A percentile compares a stretch with the other conserved stretches of the same genome.
These are phyloP conservation scores for Achlya hypogyna DNA, from an alignment of 352 stramenopile species.

Conservation along the genomic window DNA sequence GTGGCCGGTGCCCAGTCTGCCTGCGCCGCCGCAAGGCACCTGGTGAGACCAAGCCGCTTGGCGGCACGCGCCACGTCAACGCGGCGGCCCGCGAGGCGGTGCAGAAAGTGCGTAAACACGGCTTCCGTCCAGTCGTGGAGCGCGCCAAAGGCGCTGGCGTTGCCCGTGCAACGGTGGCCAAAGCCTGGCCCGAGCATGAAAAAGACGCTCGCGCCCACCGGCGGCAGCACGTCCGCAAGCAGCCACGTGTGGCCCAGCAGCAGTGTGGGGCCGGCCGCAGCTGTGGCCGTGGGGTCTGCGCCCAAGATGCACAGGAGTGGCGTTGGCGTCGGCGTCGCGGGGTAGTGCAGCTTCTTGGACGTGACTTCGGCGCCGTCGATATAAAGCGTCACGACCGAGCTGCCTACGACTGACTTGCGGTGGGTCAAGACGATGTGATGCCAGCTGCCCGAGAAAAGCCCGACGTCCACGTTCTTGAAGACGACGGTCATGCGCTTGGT, in stretches of 20 bases:
- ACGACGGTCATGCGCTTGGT: conserved; percentile 42
- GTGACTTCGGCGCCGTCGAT: conserved; percentile 62
- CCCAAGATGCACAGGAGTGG: conserved; percentile 57
- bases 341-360: conserved; percentile 67
- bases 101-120: conserved; percentile 42
- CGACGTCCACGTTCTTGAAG: conserved; percentile 58
- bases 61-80: conserved; percentile 44
- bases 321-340: conserved; percentile 34
- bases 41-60: conserved; percentile 39
- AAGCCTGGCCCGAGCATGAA: conserved; percentile 62
- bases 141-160: conserved; percentile 40
- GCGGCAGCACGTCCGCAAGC: conserved; percentile 42
- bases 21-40: conserved; percentile 28
- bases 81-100: conserved; percentile 41
- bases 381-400: conserved; percentile 57
- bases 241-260: conserved; percentile 57
- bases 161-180: conserved; percentile 47
- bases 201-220: conserved; percentile 39
- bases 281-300: conserved; percentile 62
- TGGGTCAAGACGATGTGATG: conserved; percentile 68
- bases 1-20: not conserved
- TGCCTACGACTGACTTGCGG: conserved; percentile 58
- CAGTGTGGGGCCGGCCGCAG: conserved; percentile 54
- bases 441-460: conserved; percentile 40
- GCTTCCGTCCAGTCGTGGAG: conserved; percentile 65